Evolutionary conservation across 2,329 filamentous ascomycete genomes (phyloP).

Genomic region (Karstenula rhodostoma): DNA sequence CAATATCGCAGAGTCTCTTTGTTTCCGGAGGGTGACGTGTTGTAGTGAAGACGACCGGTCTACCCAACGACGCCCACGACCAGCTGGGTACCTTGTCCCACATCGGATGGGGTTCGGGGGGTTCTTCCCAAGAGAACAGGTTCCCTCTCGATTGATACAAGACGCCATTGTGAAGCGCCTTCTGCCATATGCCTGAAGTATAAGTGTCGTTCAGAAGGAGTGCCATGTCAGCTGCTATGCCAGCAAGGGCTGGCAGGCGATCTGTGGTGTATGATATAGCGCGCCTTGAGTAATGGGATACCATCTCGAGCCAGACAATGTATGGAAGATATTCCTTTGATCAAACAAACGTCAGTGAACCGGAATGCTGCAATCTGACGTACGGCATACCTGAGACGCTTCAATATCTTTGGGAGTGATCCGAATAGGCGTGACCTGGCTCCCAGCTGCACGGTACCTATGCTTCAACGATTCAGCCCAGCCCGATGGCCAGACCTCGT

Average conservation of each 20-base stretch:
- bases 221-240: background rate
- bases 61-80: background rate
- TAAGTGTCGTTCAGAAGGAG: background rate
- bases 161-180: background rate
- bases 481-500: background rate
- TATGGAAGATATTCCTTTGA: background rate
- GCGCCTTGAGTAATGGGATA: background rate
- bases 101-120: background rate
- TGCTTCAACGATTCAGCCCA: background rate
- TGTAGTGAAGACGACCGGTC: background rate
- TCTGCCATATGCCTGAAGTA: background rate
- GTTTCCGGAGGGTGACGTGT: constrained; percentile 1
- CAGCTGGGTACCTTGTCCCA: constrained; percentile 2
- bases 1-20: background rate
- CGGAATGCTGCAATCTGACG: background rate
- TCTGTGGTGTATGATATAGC: background rate
- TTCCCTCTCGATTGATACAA: background rate
- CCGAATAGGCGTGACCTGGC: background rate
- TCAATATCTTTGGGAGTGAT: background rate
- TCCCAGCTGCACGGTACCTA: background rate
- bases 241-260: background rate
- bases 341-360: background rate
- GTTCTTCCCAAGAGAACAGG: background rate
- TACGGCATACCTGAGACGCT: background rate
- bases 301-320: constrained; percentile 4